Base-by-base conservation (phyloP, 768 basidiomycete genomes). In the Amanita pseudoporphyria region DNA sequence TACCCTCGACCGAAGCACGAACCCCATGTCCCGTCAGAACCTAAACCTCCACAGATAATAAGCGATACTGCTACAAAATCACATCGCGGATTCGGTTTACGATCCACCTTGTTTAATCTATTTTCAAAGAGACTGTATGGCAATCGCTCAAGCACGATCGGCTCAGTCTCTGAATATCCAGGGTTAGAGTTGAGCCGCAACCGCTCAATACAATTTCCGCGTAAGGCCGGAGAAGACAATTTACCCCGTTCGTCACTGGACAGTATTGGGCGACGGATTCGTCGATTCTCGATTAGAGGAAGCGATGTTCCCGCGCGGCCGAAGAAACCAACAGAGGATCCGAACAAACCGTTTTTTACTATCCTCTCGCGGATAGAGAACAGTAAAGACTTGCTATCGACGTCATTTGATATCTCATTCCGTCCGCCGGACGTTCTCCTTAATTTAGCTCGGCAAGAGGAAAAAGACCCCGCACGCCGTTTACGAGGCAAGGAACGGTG, bases 401-500 rank as follows among this genome's bases (percentile, higher is more conserved):
- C 81, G 0, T 78, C 80, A 1, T 63, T 73, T 1, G 76, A 74
- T 7, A 69, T 84, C 0, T 45, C 56, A 2, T 64, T 84, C 49
- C 50, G 65, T 2, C 70, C 71, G 0, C 83, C 83, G 0, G 56
- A 60, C 5, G 62, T 83, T 2, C 58, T 86, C 6, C 58, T 69
- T 0, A 64, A 69, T 7, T 69, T 86, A 14, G 74, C 76, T 0
- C 69, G 70, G 49, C 71, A 71, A 45, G 82, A 82, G 60, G 66
- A 62, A 52, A 53, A 55, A 18, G 64, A 68, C 28, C 67, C 68
- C 5, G 53, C 56, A 31, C 58, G 71, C 0, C 60, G 67, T 33
- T 60, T 84, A 16, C 70, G 66, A 21, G 82, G 77, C 7, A 79
- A 82, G 54, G 83, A 85, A 61, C 69, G 68, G 44, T 68, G 68